Conservation (phyloP, 371 early-diverging fungal species). For the Circinella minor region DNA sequence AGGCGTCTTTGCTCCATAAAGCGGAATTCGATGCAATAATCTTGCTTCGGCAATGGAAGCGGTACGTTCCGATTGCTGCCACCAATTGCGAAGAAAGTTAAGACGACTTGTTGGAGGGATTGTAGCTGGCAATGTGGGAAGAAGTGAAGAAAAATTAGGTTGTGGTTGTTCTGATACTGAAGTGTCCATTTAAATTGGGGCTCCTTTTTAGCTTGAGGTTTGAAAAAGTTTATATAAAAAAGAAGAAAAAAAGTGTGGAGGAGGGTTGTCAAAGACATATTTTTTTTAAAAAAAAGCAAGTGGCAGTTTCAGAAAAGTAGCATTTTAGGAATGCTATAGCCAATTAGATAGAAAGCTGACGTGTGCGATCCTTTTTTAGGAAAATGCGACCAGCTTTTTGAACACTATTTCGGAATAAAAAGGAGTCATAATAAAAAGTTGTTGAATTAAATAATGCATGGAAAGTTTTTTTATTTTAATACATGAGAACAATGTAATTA, state of each 20-base stretch:
- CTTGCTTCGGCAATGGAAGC: constrained; percentile 53
- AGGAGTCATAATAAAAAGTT: no score
- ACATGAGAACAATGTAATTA: neutral
- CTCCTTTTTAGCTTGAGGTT: neutral
- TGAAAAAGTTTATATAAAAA: neutral
- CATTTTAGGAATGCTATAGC: neutral
- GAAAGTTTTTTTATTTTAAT: no score
- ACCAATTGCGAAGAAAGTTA: constrained; percentile 54
- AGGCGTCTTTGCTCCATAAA: constrained; percentile 28
- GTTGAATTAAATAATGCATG: no score
- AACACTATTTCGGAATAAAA: no score
- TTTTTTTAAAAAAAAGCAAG: neutral
- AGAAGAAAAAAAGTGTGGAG: neutral
- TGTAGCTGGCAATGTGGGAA: constrained; percentile 37
- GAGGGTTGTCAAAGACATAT: neutral
- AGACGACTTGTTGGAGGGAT: constrained; percentile 53
- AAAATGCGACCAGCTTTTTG: no score
- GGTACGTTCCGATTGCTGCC: constrained; percentile 51
- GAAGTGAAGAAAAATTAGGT: constrained; percentile 9
- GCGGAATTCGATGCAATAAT: constrained; percentile 45
- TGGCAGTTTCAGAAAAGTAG: no score
- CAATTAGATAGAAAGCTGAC: neutral
- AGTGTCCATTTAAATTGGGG: neutral
- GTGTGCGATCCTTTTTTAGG: neutral
- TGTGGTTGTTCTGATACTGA: neutral